Evolutionary conservation across 2,329 filamentous ascomycete genomes (phyloP).

Genomic region (Aspergillus oerlinghausenensis): DNA sequence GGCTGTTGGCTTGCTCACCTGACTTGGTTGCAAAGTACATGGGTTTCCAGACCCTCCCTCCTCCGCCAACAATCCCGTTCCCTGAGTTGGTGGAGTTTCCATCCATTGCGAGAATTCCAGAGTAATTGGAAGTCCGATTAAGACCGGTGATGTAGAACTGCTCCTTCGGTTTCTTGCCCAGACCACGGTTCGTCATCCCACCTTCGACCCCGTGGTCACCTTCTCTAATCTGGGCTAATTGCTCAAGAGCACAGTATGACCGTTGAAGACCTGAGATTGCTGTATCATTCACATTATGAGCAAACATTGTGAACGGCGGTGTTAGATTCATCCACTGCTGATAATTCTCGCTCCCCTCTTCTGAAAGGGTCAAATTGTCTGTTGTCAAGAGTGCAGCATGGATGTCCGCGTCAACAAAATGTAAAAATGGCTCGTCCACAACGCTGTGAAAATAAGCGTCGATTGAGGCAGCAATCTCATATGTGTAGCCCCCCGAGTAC

Average conservation of each 20-base stretch:
- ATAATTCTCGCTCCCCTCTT: slow-evolving; percentile 46
- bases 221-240: slow-evolving; percentile 60
- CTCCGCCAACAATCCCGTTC: slow-evolving; percentile 59
- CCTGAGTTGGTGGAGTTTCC: slow-evolving; percentile 52
- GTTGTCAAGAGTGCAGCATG: slow-evolving; percentile 75
- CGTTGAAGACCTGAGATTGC: slow-evolving; percentile 65
- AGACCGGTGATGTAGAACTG: slow-evolving; percentile 81
- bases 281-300: slow-evolving; percentile 55
- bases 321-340: slow-evolving; percentile 55
- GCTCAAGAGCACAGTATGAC: slow-evolving; percentile 77
- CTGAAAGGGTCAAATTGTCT: slow-evolving; percentile 55
- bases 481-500: slow-evolving; percentile 67
- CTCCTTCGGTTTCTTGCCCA: slow-evolving; percentile 68
- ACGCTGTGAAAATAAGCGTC: slow-evolving; percentile 69
- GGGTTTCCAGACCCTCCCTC: slow-evolving; percentile 67
- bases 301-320: slow-evolving; percentile 74
- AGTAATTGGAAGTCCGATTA: slow-evolving; percentile 66
- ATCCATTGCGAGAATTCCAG: slow-evolving; percentile 65
- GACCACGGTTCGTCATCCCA: slow-evolving; percentile 65
- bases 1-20: slow-evolving; percentile 48
- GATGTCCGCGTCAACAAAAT: slow-evolving; percentile 81
- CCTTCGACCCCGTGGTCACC: slow-evolving; percentile 56
- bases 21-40: slow-evolving; percentile 75
- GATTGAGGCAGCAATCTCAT: slow-evolving; percentile 77
- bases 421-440: slow-evolving; percentile 54